Evolutionary conservation across 148 eudicot species (phyloP).

Genomic region (Mesembryanthemum crystallinum): DNA sequence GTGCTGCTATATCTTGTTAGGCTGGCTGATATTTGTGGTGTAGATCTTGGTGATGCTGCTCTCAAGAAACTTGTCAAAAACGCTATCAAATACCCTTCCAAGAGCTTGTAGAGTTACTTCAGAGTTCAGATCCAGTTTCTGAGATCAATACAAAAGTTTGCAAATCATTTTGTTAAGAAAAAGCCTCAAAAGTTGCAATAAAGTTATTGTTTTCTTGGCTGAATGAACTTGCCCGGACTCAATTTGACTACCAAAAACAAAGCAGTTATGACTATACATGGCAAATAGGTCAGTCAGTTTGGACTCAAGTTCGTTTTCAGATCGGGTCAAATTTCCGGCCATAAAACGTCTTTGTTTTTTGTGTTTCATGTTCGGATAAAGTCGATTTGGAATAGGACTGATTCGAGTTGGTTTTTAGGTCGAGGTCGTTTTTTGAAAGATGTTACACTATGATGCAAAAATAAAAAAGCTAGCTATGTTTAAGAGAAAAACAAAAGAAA

Average conservation of each 20-base stretch:
- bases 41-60: conserved; percentile 67
- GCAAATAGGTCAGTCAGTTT: no score
- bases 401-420: no score
- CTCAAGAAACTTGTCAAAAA: conserved; percentile 56
- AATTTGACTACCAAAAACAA: not conserved
- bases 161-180: not conserved
- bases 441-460: no score
- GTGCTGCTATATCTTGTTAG: conserved; percentile 62
- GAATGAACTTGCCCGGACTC: not conserved
- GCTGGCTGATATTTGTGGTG: conserved; percentile 60
- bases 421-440: no score
- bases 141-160: not conserved
- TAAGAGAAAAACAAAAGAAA: no score
- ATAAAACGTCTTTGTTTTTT: no score
- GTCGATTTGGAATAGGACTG: no score
- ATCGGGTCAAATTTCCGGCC: no score
- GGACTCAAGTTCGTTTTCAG: no score
- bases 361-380: no score
- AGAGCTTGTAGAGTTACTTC: conserved; percentile 10
- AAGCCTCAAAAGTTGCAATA: not conserved
- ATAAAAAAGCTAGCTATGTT: no score
- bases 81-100: conserved; percentile 52
- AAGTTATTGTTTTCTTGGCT: not conserved
- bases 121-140: not conserved
- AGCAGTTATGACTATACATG: no score